Base-by-base conservation (phyloP, 495 filamentous ascomycete genomes). In the Penicillium canariense region DNA sequence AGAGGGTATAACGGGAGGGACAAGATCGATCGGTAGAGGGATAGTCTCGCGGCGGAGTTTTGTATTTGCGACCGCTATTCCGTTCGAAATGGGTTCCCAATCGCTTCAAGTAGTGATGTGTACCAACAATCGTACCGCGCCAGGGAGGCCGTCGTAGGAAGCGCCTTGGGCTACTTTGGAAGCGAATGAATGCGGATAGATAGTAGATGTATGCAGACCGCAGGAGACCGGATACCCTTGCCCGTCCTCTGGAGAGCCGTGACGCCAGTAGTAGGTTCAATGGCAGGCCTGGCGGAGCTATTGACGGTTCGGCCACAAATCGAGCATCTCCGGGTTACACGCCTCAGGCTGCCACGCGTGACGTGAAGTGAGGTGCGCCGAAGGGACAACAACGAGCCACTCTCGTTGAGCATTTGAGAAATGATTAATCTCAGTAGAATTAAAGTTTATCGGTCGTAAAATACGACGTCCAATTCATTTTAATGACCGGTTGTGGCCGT, bases 271-370 rank as follows among this genome's bases (percentile, higher is more conserved):
- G 15, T 17, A 46, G 42, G 36, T 48, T 64, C 43, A 56, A 58
- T 58, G 25, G 50, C 28, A 38, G 25, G 47, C 30, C 40, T 22
- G 42, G 4, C 17, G 43, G 9, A 44, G 34, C 25, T 57, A 43
- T 55, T 55, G 48, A 49, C 26, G 44, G 48, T 45, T 42, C 48
- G 50, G 54, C 50, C 58, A 63, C 48, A 58, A 58, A 61, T 61
- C 54, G 47, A 50, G 46, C 51, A 53, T 56, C 54, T 39, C 51
- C 51, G 28, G 46, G 18, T 45, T 54, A 38, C 28, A 12, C 57
- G 68, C 71, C 71, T 72, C 52, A 74, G 69, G 71, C 71, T 51
- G 60, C 56, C 43, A 58, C 53, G 58, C 67, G 60, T 61, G 65
- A 72, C 67, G 67, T 65, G 65, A 66, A 65, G 62, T 69, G 64